Evolutionary conservation across 257 asterid species (phyloP), one percentile per base, ranked within the genome.

Genomic region (Osmanthus fragrans): DNA sequence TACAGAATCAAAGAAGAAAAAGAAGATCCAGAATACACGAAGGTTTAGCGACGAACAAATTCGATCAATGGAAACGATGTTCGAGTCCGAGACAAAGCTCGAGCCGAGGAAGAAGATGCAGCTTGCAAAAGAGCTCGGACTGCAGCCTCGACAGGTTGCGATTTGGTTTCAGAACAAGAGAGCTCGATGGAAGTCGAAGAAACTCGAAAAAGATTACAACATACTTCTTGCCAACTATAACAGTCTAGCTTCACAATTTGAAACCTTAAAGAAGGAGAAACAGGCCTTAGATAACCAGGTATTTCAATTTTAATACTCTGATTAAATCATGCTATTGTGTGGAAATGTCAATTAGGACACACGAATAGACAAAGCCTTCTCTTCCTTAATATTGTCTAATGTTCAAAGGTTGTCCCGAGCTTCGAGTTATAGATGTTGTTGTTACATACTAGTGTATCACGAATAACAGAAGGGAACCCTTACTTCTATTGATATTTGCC

Each of bases 101-200:
- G 96, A 89, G 72, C 81, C 93, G 0, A 83, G 77, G 54, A 85
- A 88, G 85, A 89, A 89, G 81, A 78, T 81, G 18, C 79, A 85
- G 81, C 76, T 91, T 1, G 94, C 96, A 0, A 83, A 78, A 40
- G 89, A 87, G 0, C 68, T 91, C 2, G 96, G 94, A 4, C 67
- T 91, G 72, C 95, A 89, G 74, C 95, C 95, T 0, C 87, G 95
- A 9, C 97, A 91, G 76, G 90, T 91, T 0, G 89, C 92, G 0
- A 89, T 91, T 30, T 91, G 97, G 97, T 91, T 89, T 45, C 97
- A 91, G 81, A 91, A 91, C 77, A 89, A 85, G 84, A 79, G 94
- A 40, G 97, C 97, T 0, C 75, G 94, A 25, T 88, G 97, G 91
- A 91, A 91, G 66, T 85, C 93, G 1, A 91, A 89, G 88, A 90